phyloP scores from a whole-genome alignment of 768 basidiomycete genomes.

The Lactifluus pinguis region DNA sequence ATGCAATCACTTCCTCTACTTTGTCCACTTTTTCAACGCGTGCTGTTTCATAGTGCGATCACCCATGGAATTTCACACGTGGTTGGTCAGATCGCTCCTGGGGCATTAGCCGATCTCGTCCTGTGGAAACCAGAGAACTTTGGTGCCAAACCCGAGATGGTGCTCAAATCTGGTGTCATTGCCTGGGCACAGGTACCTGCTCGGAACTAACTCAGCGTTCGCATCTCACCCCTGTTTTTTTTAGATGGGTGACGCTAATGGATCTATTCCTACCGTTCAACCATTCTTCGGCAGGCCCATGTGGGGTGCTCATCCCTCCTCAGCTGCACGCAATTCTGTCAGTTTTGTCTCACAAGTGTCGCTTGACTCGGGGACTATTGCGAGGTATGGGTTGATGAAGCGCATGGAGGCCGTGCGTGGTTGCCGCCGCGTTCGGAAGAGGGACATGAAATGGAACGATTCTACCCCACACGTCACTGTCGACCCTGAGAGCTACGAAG shows the following conservation, averaged over 20 bases:
- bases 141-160: slow-evolving; percentile 87
- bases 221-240: slow-evolving; percentile 1
- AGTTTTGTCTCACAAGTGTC: slow-evolving; percentile 78
- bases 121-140: slow-evolving; percentile 94
- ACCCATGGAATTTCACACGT: slow-evolving; percentile 86
- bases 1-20: slow-evolving; percentile 27
- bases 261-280: slow-evolving; percentile 91
- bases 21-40: background rate
- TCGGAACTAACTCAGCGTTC: background rate
- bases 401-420: slow-evolving; percentile 62
- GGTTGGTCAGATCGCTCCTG: slow-evolving; percentile 75
- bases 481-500: slow-evolving; percentile 89
- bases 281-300: slow-evolving; percentile 81
- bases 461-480: slow-evolving; percentile 75
- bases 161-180: slow-evolving; percentile 92
- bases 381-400: slow-evolving; percentile 63
- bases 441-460: slow-evolving; percentile 91
- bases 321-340: slow-evolving; percentile 79
- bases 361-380: slow-evolving; percentile 47
- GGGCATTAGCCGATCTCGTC: slow-evolving; percentile 87
- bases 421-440: slow-evolving; percentile 72
- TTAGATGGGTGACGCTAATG: slow-evolving; percentile 96
- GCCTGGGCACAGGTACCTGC: slow-evolving; percentile 68
- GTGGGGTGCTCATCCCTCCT: slow-evolving; percentile 78
- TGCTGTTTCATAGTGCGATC: slow-evolving; percentile 54